Conservation (phyloP, 768 basidiomycete genomes). For the Hericium alpestre region DNA sequence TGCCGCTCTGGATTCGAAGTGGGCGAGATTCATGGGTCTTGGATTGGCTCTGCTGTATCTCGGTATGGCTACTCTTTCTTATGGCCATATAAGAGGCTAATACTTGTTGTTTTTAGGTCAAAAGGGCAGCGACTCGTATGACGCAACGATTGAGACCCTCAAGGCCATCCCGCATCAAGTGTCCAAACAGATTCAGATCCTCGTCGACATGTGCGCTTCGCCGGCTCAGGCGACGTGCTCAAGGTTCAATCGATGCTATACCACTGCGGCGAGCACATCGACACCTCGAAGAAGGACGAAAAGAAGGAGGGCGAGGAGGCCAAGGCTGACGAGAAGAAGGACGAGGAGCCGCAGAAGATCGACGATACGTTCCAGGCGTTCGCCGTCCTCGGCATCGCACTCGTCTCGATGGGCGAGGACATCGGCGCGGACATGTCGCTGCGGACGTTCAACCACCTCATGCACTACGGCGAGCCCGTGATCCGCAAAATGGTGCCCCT, state of each 20-base stretch:
- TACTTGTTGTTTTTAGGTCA: conserved; percentile 41
- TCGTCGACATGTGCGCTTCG: conserved; percentile 94
- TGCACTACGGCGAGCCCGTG: conserved; percentile 94
- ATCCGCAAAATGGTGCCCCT: conserved; percentile 91
- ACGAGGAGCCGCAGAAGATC: conserved; percentile 33
- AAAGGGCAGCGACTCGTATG: conserved; percentile 68
- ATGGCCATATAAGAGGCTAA: not conserved
- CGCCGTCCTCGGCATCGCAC: conserved; percentile 84
- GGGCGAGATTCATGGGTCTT: conserved; percentile 83
- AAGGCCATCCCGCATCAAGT: conserved; percentile 91
- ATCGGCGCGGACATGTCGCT: conserved; percentile 97
- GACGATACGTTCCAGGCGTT: conserved; percentile 86
- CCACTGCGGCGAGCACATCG: conserved; percentile 86
- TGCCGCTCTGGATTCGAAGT: conserved; percentile 78
- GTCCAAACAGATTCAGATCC: conserved; percentile 79
- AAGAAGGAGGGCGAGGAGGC: conserved; percentile 51
- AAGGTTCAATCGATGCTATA: conserved; percentile 89
- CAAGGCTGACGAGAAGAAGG: conserved; percentile 48
- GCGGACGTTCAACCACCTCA: conserved; percentile 94
- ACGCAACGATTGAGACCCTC: conserved; percentile 86
- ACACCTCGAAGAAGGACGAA: conserved; percentile 27
- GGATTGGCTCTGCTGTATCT: conserved; percentile 87
- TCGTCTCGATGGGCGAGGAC: conserved; percentile 98
- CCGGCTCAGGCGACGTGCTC: conserved; percentile 90
- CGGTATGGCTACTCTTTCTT: conserved; percentile 35